Evolutionary conservation across 371 early-diverging fungal species (phyloP).

Genomic region (Rhizopus stolonifer): DNA sequence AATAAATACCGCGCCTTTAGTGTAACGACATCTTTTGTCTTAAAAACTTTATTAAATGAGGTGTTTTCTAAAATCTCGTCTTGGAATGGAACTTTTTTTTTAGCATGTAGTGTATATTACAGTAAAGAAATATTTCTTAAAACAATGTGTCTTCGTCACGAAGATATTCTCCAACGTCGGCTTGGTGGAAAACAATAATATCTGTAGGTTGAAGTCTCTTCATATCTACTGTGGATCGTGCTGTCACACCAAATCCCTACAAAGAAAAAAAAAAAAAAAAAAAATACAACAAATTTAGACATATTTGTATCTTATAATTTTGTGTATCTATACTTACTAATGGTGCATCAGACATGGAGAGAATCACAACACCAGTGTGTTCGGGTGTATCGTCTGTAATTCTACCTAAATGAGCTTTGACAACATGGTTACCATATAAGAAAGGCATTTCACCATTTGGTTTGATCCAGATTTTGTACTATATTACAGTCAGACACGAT

Average conservation of each 20-base stretch:
- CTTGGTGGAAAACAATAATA: constrained; percentile 96
- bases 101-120: no score
- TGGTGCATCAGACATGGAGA: constrained; percentile 92
- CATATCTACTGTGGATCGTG: constrained; percentile 89
- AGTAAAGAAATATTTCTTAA: no score
- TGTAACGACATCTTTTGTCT: no score
- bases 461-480: constrained; percentile 93
- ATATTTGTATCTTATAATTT: neutral
- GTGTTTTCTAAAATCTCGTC: no score
- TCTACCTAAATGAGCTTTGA: constrained; percentile 96
- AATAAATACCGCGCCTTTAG: no score
- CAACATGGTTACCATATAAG: constrained; percentile 98
- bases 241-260: constrained; percentile 97
- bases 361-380: constrained; percentile 96
- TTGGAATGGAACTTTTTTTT: no score
- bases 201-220: constrained; percentile 94
- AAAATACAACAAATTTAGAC: neutral
- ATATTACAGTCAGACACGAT: neutral
- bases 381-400: constrained; percentile 98
- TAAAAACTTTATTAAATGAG: no score
- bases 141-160: constrained; percentile 91
- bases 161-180: constrained; percentile 99
- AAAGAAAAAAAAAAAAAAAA: no score
- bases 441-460: constrained; percentile 99
- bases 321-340: constrained; percentile 51